Evolutionary conservation across 129 eudicot species (phyloP).

Genomic region (Flaveria trinervia): DNA sequence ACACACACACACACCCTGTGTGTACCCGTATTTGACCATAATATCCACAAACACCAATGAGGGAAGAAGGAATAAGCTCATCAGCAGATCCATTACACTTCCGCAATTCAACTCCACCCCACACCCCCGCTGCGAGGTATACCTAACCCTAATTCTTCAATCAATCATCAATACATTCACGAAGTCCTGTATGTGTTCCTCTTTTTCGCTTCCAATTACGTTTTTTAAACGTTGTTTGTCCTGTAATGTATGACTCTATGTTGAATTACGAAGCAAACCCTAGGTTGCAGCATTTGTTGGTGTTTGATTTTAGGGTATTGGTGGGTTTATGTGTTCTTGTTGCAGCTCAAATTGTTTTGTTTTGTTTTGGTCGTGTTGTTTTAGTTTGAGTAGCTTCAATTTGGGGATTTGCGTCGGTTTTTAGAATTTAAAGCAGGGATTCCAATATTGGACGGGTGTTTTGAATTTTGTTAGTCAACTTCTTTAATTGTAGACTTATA

Average conservation of each 20-base stretch:
- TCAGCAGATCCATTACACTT: conserved; percentile 59
- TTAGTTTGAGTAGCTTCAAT: neutral
- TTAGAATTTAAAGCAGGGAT: neutral
- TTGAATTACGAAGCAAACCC: neutral
- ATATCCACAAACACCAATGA: conserved; percentile 31
- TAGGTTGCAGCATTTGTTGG: neutral
- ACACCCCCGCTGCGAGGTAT: conserved; percentile 76
- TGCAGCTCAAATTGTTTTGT: neutral
- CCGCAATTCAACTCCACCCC: conserved; percentile 53
- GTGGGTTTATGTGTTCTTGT: neutral
- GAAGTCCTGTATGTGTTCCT: neutral
- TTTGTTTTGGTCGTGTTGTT: too few species aligned
- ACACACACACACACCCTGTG: too few species aligned
- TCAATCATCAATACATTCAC: neutral
- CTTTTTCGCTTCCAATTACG: too few species aligned
- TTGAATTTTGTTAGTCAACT: neutral
- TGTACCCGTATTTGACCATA: too few species aligned
- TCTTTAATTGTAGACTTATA: neutral
- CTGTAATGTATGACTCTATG: neutral
- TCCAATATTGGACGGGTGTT: neutral
- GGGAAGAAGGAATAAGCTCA: conserved; percentile 89
- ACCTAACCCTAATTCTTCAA: conserved; percentile 35
- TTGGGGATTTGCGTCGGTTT: conserved; percentile 12
- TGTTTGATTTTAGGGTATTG: neutral
- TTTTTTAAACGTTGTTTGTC: neutral